Conservation (phyloP, 1,139 yeast species). For the Protomyces inundatus region DNA sequence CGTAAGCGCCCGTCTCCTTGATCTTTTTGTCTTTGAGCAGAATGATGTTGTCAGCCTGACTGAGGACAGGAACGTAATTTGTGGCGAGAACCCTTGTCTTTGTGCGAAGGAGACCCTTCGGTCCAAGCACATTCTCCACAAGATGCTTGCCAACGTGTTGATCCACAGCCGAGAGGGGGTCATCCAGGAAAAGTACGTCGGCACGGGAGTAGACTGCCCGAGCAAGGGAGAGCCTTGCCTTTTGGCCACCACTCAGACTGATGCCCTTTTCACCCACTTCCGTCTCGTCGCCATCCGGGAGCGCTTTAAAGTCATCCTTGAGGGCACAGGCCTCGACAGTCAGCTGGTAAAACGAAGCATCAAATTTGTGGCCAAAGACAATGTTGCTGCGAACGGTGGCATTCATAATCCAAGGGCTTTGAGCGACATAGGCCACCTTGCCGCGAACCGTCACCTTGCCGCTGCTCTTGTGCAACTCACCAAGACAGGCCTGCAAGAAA, state of each 20-base stretch:
- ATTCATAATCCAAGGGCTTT: slow-evolving; percentile 93
- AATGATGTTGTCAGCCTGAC: slow-evolving; percentile 67
- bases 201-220: slow-evolving; percentile 95
- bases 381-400: slow-evolving; percentile 87
- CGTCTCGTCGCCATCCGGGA: slow-evolving; percentile 85
- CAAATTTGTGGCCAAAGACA: slow-evolving; percentile 79
- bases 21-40: slow-evolving; percentile 73
- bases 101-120: slow-evolving; percentile 66
- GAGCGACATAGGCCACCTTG: slow-evolving; percentile 83
- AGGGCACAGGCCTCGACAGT: slow-evolving; percentile 88
- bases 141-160: slow-evolving; percentile 89
- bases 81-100: slow-evolving; percentile 84
- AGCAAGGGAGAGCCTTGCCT: slow-evolving; percentile 87
- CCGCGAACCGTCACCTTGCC: slow-evolving; percentile 77
- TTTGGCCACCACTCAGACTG: slow-evolving; percentile 93
- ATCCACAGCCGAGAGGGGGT: slow-evolving; percentile 90
- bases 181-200: slow-evolving; percentile 84
- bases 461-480: slow-evolving; percentile 72
- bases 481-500: slow-evolving; percentile 72
- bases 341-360: slow-evolving; percentile 68
- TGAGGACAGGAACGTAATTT: slow-evolving; percentile 76
- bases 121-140: slow-evolving; percentile 71
- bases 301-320: slow-evolving; percentile 65
- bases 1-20: slow-evolving; percentile 70
- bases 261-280: slow-evolving; percentile 97